A percentile compares a stretch with the other conserved stretches of the same genome.
phyloP scores from a whole-genome alignment of 768 basidiomycete genomes.

The Tremella mesenterica region DNA sequence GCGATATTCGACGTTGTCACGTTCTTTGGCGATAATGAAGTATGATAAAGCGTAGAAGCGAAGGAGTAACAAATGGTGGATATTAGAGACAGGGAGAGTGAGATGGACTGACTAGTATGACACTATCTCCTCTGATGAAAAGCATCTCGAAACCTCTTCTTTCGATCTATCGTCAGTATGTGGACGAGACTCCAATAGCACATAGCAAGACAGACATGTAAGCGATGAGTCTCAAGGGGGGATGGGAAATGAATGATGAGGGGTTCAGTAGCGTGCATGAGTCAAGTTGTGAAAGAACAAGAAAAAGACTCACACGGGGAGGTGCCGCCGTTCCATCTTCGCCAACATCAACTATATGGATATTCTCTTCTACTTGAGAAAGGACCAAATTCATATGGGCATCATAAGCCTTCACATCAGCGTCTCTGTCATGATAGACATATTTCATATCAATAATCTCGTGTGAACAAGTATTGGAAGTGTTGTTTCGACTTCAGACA shows the following conservation, averaged over 20 bases:
- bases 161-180: conserved; percentile 12
- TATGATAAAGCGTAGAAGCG: too few relatives aligned
- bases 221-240: too few relatives aligned
- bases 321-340: conserved; percentile 51
- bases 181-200: not conserved
- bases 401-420: conserved; percentile 75
- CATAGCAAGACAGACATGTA: too few relatives aligned
- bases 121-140: conserved; percentile 93
- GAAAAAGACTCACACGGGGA: conserved; percentile 46
- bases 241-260: too few relatives aligned
- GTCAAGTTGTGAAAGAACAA: not conserved
- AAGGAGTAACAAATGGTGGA: too few relatives aligned
- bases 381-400: conserved; percentile 99
- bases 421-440: not conserved
- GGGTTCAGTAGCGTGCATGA: too few relatives aligned
- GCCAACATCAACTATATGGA: conserved; percentile 83
- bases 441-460: too few relatives aligned
- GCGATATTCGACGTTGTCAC: too few relatives aligned
- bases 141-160: conserved; percentile 89
- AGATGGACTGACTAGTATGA: conserved; percentile 62
- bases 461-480: too few relatives aligned
- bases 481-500: too few relatives aligned
- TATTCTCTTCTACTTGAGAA: conserved; percentile 94
- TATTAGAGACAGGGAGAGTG: too few relatives aligned
- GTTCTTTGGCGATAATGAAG: too few relatives aligned